Percentiles rank a stretch among this genome's conserved stretches.
phyloP scores from a whole-genome alignment of 176 grass and related monocot genomes.

The Thinopyrum elongatum region DNA sequence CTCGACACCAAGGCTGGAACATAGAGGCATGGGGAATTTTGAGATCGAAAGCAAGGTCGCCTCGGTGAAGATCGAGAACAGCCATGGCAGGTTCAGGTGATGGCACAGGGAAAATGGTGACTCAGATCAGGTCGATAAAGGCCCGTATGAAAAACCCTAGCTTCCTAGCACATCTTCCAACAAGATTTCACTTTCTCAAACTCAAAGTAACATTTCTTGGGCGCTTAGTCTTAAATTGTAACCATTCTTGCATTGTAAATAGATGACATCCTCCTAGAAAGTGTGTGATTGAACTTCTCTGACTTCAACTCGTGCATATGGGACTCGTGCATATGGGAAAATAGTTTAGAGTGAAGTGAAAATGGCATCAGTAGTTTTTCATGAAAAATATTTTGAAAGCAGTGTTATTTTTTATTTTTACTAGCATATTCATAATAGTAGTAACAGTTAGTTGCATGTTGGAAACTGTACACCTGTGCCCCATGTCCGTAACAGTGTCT shows the following conservation, averaged over 20 bases:
- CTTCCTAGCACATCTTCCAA: not conserved
- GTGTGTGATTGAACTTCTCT: not conserved
- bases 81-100: not conserved
- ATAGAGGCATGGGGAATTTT: not conserved
- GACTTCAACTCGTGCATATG: not conserved
- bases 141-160: not conserved
- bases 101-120: not conserved
- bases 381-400: too few species aligned
- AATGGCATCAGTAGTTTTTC: not conserved
- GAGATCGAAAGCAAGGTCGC: not conserved
- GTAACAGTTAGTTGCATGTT: not conserved
- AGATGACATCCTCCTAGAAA: not conserved
- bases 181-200: not conserved
- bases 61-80: not conserved
- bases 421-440: not conserved
- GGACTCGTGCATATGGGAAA: not conserved
- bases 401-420: too few species aligned
- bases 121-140: not conserved
- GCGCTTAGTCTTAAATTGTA: not conserved
- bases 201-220: not conserved
- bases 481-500: not conserved
- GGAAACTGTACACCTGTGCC: not conserved
- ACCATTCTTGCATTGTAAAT: not conserved
- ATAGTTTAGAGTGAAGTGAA: not conserved
- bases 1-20: not conserved